Base-by-base conservation (phyloP, 2,329 filamentous ascomycete genomes). In the Verticillium nubilum region DNA sequence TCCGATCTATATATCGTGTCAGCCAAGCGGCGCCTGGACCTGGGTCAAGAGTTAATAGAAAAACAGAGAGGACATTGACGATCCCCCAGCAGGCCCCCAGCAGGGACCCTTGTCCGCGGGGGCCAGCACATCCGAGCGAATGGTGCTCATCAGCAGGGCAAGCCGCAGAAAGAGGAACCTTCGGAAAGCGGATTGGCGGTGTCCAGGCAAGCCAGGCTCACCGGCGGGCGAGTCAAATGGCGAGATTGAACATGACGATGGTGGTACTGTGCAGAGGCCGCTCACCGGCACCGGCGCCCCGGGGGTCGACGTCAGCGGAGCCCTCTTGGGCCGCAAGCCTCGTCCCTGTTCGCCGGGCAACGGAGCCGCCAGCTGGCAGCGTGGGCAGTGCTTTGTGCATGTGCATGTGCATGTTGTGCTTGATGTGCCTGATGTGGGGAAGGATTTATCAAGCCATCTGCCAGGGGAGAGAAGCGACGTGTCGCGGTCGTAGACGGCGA, bases 1-100 rank as follows among this genome's bases (percentile, higher is more conserved):
- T 31, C 29, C 25, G 42, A 47, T 35, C 33, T 56, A 56, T 56
- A 56, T 56, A 56, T 37, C 33, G 54, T 56, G 54, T 56, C 54
- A 56, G 54, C 54, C 54, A 56, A 56, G 52, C 52, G 23, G 28
- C 27, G 52, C 42, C 42, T 50, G 42, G 42, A 19, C 42, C 42
- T 19, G 29, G 29, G 19, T 23, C n/a, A 31, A 23, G 50, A 29
- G 9, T 26, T 25, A 56, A 47, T n/a, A 56, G 25, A 56, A 56
- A 33, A 56, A 47, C 12, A 47, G 25, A 19, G 13, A 47, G 25
- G 9, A 25, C 26, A 27, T 35, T 25, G 42, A 56, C 33, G 54
- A 56, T 37, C 54, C 15, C n/a, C n/a, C n/a, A n/a, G n/a, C n/a
- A n/a, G n/a, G n/a, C n/a, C n/a, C 23, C 25, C 23, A 29, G 10